A percentile compares a stretch with the other conserved stretches of the same genome.
phyloP scores from a whole-genome alignment of 768 basidiomycete genomes.

The Mrakia frigida region DNA sequence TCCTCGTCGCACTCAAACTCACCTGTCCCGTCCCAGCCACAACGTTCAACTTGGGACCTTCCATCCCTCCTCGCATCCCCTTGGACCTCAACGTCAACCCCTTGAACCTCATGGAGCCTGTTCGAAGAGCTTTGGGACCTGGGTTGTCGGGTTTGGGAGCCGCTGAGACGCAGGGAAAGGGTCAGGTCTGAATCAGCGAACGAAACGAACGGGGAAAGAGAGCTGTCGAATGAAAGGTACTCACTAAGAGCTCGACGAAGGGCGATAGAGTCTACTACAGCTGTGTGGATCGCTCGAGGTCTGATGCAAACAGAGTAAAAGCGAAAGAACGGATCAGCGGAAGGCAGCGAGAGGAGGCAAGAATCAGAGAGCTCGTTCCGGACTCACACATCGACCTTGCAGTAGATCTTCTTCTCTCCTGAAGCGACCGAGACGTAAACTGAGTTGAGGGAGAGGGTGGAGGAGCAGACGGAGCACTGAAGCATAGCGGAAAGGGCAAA shows the following conservation, averaged over 20 bases:
- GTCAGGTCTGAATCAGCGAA: too few species aligned
- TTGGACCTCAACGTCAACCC: conserved; percentile 17
- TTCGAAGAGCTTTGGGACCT: conserved; percentile 1
- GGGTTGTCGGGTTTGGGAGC: conserved; percentile 7
- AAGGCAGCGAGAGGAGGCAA: too few species aligned
- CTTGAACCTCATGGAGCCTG: conserved; percentile 23
- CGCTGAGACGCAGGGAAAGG: background rate
- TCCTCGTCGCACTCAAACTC: background rate
- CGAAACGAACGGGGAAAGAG: too few species aligned
- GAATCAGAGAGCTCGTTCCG: too few species aligned
- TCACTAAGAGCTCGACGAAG: conserved; percentile 19
- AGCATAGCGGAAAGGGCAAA: background rate
- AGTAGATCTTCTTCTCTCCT: conserved; percentile 27
- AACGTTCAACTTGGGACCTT: conserved; percentile 11
- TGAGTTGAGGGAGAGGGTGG: conserved; percentile 19
- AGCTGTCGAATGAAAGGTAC: too few species aligned
- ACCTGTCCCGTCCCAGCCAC: background rate
- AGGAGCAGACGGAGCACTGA: conserved; percentile 23
- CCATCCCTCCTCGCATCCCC: conserved; percentile 5
- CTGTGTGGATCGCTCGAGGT: conserved; percentile 14
- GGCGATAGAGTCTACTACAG: conserved; percentile 24
- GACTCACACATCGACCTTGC: conserved; percentile 18
- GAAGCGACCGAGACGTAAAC: conserved; percentile 8
- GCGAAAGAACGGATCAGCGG: too few species aligned
- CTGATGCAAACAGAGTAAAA: too few species aligned